phyloP scores from a whole-genome alignment of 2,329 filamentous ascomycete genomes.

The Cladorrhinum sp. region DNA sequence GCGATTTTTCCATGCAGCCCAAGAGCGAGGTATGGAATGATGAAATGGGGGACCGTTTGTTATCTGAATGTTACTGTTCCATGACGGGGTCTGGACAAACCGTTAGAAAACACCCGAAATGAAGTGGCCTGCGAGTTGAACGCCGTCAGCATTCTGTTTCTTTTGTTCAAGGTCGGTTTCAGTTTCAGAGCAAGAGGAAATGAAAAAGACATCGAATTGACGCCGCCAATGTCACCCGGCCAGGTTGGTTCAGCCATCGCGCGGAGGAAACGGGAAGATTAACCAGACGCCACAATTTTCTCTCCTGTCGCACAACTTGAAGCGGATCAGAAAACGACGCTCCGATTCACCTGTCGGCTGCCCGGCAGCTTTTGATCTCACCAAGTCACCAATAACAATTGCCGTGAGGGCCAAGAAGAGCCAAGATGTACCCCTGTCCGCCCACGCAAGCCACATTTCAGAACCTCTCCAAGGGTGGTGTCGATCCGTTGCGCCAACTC shows the following conservation, averaged over 20 bases:
- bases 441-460: slow-evolving; percentile 4
- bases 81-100: slow-evolving; percentile 1
- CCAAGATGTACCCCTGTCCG: slow-evolving; percentile 6
- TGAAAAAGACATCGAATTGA: not conserved
- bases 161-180: not conserved
- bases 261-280: slow-evolving; percentile 3
- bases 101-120: slow-evolving; percentile 4
- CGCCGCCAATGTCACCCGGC: slow-evolving; percentile 1
- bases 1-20: slow-evolving; percentile 12
- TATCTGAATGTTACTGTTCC: slow-evolving; percentile 17
- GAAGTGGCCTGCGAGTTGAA: not conserved
- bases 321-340: slow-evolving; percentile 17
- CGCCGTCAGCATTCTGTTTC: not conserved
- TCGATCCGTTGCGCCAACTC: not conserved
- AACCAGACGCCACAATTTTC: slow-evolving; percentile 18
- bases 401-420: slow-evolving; percentile 19
- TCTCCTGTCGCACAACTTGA: not conserved
- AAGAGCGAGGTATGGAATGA: not conserved
- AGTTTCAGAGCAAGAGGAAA: not conserved
- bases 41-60: slow-evolving; percentile 4
- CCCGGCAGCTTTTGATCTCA: slow-evolving; percentile 13
- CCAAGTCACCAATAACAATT: slow-evolving; percentile 22
- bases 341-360: slow-evolving; percentile 21
- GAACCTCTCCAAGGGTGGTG: not conserved
- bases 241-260: not conserved